Base-by-base conservation (phyloP, 106 monocot genomes). In the Xerophyta viscosa region DNA sequence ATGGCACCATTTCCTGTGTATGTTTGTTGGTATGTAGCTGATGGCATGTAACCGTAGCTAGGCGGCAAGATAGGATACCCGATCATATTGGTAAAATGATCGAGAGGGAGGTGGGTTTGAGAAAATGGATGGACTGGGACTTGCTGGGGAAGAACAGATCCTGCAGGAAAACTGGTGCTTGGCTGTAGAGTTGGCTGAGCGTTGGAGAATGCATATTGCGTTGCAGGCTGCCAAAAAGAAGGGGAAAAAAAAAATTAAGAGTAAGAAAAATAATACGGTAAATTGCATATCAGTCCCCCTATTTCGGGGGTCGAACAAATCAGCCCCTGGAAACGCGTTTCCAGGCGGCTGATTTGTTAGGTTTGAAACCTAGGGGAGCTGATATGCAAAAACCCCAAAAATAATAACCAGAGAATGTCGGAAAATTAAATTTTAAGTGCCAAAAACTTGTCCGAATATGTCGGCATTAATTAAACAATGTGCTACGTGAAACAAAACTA, bases 11-110 rank as follows among this genome's bases (percentile, higher is more conserved):
- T 89, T 46, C 73, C 58, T 14, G 93, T 53, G 50, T 75, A 88
- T 29, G 93, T 45, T 56, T 88, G 93, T 36, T 80, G 93, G 60
- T 81, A 88, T 23, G 92, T 75, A 58, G 89, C 81, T 26, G 88
- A 79, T 7, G 81, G 82, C 15, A 96, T 63, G 60, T 81, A 96
- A 8, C 78, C 56, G 37, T 82, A 96, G 74, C 66, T 82, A 28
- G 75, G 84, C 31, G 78, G 87, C 17, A 87, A 72, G 46, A 78
- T 81, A 19, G 84, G 88, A 29, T 89, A 96, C 48, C 96, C 50
- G 20, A 89, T 82, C 79, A 96, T 83, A 61, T 88, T 96, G 10
- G 88, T 46, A 57, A 85, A 89, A 42, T 66, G 88, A 2, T 81
- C 88, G n/a, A 88, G 30, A 52, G 94, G 82, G 37, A 96, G 57